Percentiles rank a stretch among this genome's conserved stretches.
phyloP scores from a whole-genome alignment of 768 basidiomycete genomes.

The Antrodiella citrinella region DNA sequence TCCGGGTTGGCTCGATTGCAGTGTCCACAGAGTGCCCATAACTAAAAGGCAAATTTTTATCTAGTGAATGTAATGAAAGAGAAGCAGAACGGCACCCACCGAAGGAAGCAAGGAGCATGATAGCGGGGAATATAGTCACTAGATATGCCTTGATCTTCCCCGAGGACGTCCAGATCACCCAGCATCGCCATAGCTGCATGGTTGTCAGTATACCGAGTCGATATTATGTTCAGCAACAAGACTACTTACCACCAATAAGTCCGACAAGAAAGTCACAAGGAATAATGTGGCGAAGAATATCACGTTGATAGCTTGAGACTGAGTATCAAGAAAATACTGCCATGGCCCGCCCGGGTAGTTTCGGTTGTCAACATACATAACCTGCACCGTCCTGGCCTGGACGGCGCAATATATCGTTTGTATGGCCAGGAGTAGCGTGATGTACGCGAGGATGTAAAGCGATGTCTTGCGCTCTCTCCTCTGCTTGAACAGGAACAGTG shows the following conservation, averaged over 20 bases:
- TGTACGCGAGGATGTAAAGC: conserved; percentile 29
- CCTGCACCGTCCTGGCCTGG: conserved; percentile 28
- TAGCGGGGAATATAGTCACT: conserved; percentile 28
- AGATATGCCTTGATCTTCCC: conserved; percentile 24
- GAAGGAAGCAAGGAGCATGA: conserved; percentile 32
- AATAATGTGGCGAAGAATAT: conserved; percentile 36
- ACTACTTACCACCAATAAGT: conserved; percentile 33
- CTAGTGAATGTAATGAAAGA: not conserved
- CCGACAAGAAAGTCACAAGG: conserved; percentile 34
- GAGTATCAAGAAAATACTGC: conserved; percentile 34
- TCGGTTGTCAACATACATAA: conserved; percentile 17
- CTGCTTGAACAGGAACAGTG: conserved; percentile 28
- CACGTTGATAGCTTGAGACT: conserved; percentile 34
- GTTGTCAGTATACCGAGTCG: not conserved
- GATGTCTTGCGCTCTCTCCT: conserved; percentile 22
- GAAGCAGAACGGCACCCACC: conserved; percentile 20
- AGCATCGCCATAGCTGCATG: conserved; percentile 13
- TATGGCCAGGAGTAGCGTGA: conserved; percentile 28
- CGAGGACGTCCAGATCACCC: conserved; percentile 36
- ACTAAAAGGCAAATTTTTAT: conserved; percentile 15
- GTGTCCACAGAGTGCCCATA: conserved; percentile 35
- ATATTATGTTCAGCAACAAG: conserved; percentile 10
- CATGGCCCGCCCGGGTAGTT: conserved; percentile 30
- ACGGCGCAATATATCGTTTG: conserved; percentile 31
- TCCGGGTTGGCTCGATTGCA: conserved; percentile 33